Percentiles rank a stretch among this genome's conserved stretches.
These are phyloP conservation scores for Podaxis sp. DNA, from an alignment of 768 basidiomycete species.

Conservation along the genomic window DNA sequence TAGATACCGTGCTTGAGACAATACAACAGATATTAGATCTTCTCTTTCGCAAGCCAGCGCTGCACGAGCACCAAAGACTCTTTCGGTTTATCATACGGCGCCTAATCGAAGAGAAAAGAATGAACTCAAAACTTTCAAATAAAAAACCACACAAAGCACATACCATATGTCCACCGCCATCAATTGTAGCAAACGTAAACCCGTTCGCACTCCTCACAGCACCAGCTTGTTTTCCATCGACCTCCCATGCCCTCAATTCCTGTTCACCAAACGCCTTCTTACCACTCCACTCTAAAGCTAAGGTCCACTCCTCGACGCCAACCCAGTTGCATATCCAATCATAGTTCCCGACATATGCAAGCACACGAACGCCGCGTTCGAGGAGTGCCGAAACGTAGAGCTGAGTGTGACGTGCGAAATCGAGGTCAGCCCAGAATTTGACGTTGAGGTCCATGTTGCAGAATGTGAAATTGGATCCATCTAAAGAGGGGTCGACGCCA, in stretches of 20 bases:
- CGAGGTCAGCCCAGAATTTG: conserved; percentile 45
- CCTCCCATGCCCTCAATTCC: conserved; percentile 56
- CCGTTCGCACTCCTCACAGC: conserved; percentile 38
- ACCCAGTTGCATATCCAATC: conserved; percentile 22
- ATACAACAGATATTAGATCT: conserved; percentile 5
- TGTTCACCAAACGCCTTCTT: conserved; percentile 36
- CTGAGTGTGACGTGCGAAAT: conserved; percentile 43
- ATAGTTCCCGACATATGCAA: conserved; percentile 43
- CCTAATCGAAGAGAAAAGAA: conserved; percentile 26
- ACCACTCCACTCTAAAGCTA: conserved; percentile 72
- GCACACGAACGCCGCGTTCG: conserved; percentile 65
- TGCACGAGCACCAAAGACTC: conserved; percentile 49
- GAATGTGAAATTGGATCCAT: conserved; percentile 29
- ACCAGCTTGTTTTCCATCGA: conserved; percentile 44
- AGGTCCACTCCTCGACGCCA: conserved; percentile 72
- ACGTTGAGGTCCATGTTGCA: conserved; percentile 36
- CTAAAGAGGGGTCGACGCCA: conserved; percentile 55
- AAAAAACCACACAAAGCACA: conserved; percentile 18
- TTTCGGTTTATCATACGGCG: conserved; percentile 61
- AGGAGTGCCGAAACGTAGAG: conserved; percentile 65
- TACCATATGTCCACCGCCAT: conserved; percentile 75
- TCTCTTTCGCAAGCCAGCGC: conserved; percentile 39
- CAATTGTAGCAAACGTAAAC: conserved; percentile 63
- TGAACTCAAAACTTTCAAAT: background rate
- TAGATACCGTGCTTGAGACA: too few species aligned